These are phyloP conservation scores for Phyllachora maydis DNA, from an alignment of 2,329 filamentous ascomycete species.

Conservation along the genomic window DNA sequence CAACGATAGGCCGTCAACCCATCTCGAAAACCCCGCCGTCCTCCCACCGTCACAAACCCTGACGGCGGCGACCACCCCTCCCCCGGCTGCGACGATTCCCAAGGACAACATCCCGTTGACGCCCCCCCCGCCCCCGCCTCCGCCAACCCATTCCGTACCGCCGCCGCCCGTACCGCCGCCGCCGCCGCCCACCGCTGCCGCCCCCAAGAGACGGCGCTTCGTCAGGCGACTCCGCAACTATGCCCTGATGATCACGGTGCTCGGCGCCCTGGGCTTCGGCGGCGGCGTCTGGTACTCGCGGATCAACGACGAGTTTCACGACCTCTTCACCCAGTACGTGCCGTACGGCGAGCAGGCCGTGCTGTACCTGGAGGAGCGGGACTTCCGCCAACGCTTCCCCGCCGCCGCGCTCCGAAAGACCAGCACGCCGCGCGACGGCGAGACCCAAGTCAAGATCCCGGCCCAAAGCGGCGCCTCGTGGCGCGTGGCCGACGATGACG, in stretches of 20 bases:
- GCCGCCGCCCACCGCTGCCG: slow-evolving; percentile 15
- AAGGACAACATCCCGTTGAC: slow-evolving; percentile 18
- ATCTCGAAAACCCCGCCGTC: slow-evolving; percentile 25
- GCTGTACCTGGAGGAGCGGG: slow-evolving; percentile 84
- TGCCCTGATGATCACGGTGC: slow-evolving; percentile 53
- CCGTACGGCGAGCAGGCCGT: slow-evolving; percentile 90
- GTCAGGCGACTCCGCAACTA: slow-evolving; percentile 58
- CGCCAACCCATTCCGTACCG: too few species aligned
- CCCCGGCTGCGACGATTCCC: slow-evolving; percentile 14
- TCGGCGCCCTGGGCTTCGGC: slow-evolving; percentile 61
- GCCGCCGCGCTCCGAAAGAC: slow-evolving; percentile 20
- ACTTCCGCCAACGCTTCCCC: slow-evolving; percentile 73
- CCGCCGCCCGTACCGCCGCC: slow-evolving; percentile 14
- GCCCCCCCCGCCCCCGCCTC: slow-evolving; percentile 15
- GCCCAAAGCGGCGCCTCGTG: slow-evolving; percentile 73
- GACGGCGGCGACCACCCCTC: slow-evolving; percentile 22
- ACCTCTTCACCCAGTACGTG: slow-evolving; percentile 91
- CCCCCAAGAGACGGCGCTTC: slow-evolving; percentile 41
- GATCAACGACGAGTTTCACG: slow-evolving; percentile 93
- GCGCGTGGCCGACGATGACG: slow-evolving; percentile 44
- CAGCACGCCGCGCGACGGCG: slow-evolving; percentile 32
- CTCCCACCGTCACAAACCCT: slow-evolving; percentile 31
- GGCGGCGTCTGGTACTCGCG: slow-evolving; percentile 86
- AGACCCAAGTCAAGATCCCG: slow-evolving; percentile 61
- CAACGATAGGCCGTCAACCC: slow-evolving; percentile 25